Evolutionary conservation across 352 stramenopile species (phyloP).

Genomic region (Elongisporangium anandrum): DNA sequence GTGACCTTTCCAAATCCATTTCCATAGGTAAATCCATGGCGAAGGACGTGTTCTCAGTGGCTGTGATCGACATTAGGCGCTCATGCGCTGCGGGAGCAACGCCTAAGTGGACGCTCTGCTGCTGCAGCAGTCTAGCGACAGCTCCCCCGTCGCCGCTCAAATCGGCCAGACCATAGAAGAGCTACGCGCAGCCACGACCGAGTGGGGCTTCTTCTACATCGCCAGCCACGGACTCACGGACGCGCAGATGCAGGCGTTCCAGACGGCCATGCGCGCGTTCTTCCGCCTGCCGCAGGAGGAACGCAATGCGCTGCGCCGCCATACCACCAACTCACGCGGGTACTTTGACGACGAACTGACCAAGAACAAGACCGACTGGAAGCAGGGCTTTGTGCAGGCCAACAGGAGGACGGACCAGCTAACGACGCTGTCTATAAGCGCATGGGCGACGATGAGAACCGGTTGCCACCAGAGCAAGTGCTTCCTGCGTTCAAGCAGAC

Average conservation of each 20-base stretch:
- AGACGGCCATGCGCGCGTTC: conserved; percentile 65
- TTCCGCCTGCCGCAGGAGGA: conserved; percentile 70
- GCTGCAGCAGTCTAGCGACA: neutral
- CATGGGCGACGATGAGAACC: conserved; percentile 84
- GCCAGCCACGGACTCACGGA: conserved; percentile 66
- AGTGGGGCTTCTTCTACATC: conserved; percentile 94
- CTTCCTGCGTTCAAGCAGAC: conserved; percentile 53
- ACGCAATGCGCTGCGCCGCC: conserved; percentile 62
- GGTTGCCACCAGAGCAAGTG: conserved; percentile 46
- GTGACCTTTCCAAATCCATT: too few relatives aligned
- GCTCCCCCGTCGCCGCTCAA: conserved; percentile 2
- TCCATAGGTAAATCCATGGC: neutral
- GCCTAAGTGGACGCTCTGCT: conserved; percentile 26
- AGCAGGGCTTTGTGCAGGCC: conserved; percentile 70
- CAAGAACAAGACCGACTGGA: conserved; percentile 92
- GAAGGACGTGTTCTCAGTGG: conserved; percentile 27
- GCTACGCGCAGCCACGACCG: conserved; percentile 47
- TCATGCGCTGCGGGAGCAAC: conserved; percentile 35
- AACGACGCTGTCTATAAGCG: conserved; percentile 42
- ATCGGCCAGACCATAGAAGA: conserved; percentile 33
- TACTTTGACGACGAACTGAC: conserved; percentile 95
- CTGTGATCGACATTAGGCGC: conserved; percentile 41
- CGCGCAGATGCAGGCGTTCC: conserved; percentile 64
- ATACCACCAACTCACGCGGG: conserved; percentile 80
- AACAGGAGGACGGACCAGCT: conserved; percentile 31